Evolutionary conservation across 2,329 filamentous ascomycete genomes (phyloP), one percentile per base, ranked within the genome.

Genomic region (Sodiomyces alkalinus): DNA sequence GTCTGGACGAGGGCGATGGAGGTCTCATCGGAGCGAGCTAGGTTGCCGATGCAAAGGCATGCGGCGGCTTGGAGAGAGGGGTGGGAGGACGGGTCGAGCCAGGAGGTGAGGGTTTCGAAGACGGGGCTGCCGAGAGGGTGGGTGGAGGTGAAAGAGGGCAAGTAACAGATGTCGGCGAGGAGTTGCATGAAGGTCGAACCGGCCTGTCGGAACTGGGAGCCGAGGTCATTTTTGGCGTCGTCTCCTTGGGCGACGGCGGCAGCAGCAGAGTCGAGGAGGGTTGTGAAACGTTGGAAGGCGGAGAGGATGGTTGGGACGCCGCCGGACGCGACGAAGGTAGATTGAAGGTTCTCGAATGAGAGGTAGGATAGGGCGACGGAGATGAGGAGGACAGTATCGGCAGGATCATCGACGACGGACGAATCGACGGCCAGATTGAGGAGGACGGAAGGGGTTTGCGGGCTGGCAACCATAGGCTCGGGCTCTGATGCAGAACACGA

Each of bases 11-110:
- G 59, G 19, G 58, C 48, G 7, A 49, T 48, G 33, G 66, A 69
- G 3, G 58, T 48, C 22, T 56, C 57, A 39, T 77, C 71, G 2
- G 63, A 70, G 21, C 72, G 65, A 5, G 66, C 64, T 20, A 77
- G 47, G 41, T 77, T 77, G 19, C 72, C 72, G 3, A 77, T 52
- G 11, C 64, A 59, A 4, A 77, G 58, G 36, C 70, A 76, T 2
- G 67, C 70, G 4, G 67, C 66, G 3, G 65, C 56, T 43, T 65
- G 65, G 3, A 75, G 55, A 25, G 55, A 51, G 0, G 49, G 35
- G 34, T 63, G 47, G 30, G 40, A 35, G 34, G 40, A 43, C 36
- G 41, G 45, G 11, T 31, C 27, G 11, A 70, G 46, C 66, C 67
- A 72, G n/a, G 45, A 43, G 12, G 58, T 48, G 1, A 71, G 47